Evolutionary conservation across 129 eudicot species (phyloP), one percentile per base, ranked within the genome.

Genomic region (Artemisia argyi): DNA sequence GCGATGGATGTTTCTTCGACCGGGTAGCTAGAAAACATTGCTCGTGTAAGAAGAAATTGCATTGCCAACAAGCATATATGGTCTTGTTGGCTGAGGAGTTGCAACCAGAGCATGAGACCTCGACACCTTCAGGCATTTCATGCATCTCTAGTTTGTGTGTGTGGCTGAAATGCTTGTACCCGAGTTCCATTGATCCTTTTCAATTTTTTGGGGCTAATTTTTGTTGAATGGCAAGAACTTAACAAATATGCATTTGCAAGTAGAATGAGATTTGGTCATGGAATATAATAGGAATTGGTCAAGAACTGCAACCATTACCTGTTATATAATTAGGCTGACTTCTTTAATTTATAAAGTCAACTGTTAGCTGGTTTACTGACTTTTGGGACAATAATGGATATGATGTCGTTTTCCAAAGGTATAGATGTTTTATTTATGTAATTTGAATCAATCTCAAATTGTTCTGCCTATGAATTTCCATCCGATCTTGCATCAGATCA

Each of bases 81-180:
- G 83, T 74, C 39, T 75, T 50, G 5, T 44, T 61, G 68, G 76
- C 83, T 30, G 66, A 28, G 14, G 81, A 70, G 54, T 81, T 76
- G 81, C 85, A 81, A 55, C 87, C 83, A 0, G 83, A 85, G 72
- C 96, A 90, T 16, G 74, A 64, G 69, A 79, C 73, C 74, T 87
- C 75, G 3, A 82, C n/a, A 11, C 84, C 87, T 20, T 81, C 81
- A 0, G 90, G 88, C 68, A 85, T 12, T 48, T 90, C 85, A 19
- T 87, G 87, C 52, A 64, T 48, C 58, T 42, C 49, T 26, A 90
- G 85, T 76, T 71, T 62, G 70, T 90, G 96, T 7, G 18, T 47
- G 77, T 90, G 96, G 85, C 90, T 90, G 78, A 90, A 90, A 61
- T 90, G 94, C 74, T 85, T 90, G 77, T 62, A 51, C 61, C 87